Conservation (phyloP, 2,329 filamentous ascomycete species). For the Xylariomycetidae sp. region DNA sequence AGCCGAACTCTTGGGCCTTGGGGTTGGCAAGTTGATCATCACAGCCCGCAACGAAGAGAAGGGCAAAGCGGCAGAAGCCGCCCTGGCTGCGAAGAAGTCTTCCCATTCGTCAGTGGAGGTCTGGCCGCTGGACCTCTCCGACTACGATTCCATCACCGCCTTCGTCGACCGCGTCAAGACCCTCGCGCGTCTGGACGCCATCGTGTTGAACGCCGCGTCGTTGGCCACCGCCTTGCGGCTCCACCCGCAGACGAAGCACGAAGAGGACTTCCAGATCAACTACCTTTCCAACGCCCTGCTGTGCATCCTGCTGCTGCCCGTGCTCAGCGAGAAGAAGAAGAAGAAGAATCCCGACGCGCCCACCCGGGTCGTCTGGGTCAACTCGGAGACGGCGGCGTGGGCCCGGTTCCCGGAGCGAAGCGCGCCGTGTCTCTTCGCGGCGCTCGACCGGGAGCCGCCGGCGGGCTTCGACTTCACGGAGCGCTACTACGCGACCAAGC, state of each 20-base stretch:
- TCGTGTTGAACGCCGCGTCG: constrained; percentile 29
- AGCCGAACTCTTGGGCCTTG: constrained; percentile 23
- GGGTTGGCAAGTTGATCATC: constrained; percentile 26
- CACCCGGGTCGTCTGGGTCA: constrained; percentile 16
- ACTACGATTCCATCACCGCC: constrained; percentile 30
- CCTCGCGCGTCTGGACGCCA: constrained; percentile 31
- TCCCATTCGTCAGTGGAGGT: constrained; percentile 26
- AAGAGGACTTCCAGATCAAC: constrained; percentile 43
- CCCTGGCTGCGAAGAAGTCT: neutral
- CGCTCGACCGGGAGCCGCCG: constrained; percentile 6
- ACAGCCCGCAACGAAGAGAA: constrained; percentile 24
- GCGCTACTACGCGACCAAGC: constrained; percentile 17
- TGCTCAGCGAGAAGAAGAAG: constrained; percentile 26
- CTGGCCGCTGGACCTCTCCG: constrained; percentile 34
- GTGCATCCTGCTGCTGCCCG: constrained; percentile 38
- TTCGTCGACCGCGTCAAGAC: constrained; percentile 28
- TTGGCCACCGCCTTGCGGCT: constrained; percentile 13
- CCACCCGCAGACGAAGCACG: constrained; percentile 24
- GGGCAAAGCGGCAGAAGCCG: constrained; percentile 12
- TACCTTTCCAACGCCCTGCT: constrained; percentile 45
- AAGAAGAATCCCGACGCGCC: neutral
- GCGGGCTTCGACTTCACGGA: constrained; percentile 9
- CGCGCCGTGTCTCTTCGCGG: constrained; percentile 5
- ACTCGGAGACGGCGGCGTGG: constrained; percentile 18
- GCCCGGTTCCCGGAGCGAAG: constrained; percentile 11